Base-by-base conservation (phyloP, 176 grass and related monocot genomes). In the Eragrostis nindensis region DNA sequence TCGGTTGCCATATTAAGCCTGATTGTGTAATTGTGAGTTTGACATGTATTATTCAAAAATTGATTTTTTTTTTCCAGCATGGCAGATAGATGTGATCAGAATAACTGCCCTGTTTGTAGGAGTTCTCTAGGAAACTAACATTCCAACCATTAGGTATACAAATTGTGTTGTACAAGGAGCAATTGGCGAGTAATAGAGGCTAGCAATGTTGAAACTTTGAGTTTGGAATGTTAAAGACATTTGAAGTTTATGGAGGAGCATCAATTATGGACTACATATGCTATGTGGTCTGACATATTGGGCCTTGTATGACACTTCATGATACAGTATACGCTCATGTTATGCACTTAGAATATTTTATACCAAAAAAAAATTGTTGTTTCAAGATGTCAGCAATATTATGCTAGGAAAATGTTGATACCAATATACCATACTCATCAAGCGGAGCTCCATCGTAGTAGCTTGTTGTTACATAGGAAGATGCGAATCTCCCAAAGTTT, bases 391-490 rank as follows among this genome's bases (percentile, higher is more conserved):
- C 10, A 50, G 18, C 17, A 22, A 52, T 21, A 52, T 21, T n/a
- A 27, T 5, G 3, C 61, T 68, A 74, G 11, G 53, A 41, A 80
- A 56, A 79, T 79, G 13, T 45, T 59, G 43, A 77, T 68, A 89
- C 88, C 88, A 52, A 45, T 76, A 86, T 87, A 98, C 90, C 95
- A 53, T 98, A 93, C 85, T 98, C 95, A 76, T 98, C 95, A 42
- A 98, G 92, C 45, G 95, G 95, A 80, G 92, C 92, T 85, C 83
- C 72, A 92, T 98, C 95, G n/a, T 98, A 95, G 79, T 98, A 98
- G 68, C 86, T 95, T 41, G 95, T 91, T 62, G 86, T 90, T 36
- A 91, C 88, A 81, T 88, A 98, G 70, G 95, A 88, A 90, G 95
- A 92, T 45, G 92, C 83, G 68, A 78, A 94, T 60, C 88, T 93